A percentile compares a stretch with the other conserved stretches of the same genome.
phyloP scores from a whole-genome alignment of 306 rosid genomes.

The Acacia melanoxylon region DNA sequence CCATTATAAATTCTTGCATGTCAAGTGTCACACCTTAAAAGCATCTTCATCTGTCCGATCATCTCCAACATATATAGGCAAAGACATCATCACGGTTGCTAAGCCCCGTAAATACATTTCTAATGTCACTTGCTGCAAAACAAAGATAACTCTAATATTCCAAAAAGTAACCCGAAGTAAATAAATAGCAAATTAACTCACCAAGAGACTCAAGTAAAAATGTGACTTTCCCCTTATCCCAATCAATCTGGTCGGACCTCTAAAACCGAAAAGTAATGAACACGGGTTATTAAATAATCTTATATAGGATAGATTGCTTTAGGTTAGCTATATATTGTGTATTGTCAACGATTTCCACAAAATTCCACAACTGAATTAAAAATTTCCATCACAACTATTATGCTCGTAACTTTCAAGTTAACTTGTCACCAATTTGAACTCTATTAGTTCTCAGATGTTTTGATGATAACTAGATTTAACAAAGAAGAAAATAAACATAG shows the following conservation, averaged over 20 bases:
- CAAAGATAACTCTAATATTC: slow-evolving; percentile 1
- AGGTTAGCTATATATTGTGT: no score
- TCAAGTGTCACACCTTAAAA: slow-evolving; percentile 71
- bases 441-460: no score
- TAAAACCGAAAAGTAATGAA: slow-evolving; percentile 57
- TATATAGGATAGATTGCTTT: neutral
- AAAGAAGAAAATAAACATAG: no score
- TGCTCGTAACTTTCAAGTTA: no score
- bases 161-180: neutral
- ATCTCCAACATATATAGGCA: slow-evolving; percentile 90
- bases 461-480: no score
- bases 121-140: slow-evolving; percentile 34
- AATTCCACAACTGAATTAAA: no score
- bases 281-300: neutral
- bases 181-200: slow-evolving; percentile 38
- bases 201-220: slow-evolving; percentile 96
- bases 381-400: no score
- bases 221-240: slow-evolving; percentile 97
- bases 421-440: no score
- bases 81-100: slow-evolving; percentile 79
- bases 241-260: slow-evolving; percentile 93
- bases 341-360: no score
- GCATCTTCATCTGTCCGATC: slow-evolving; percentile 98
- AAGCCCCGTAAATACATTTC: slow-evolving; percentile 54
- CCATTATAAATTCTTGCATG: neutral